phyloP scores from a whole-genome alignment of 2,329 filamentous ascomycete genomes.

The Colletotrichum sp. region DNA sequence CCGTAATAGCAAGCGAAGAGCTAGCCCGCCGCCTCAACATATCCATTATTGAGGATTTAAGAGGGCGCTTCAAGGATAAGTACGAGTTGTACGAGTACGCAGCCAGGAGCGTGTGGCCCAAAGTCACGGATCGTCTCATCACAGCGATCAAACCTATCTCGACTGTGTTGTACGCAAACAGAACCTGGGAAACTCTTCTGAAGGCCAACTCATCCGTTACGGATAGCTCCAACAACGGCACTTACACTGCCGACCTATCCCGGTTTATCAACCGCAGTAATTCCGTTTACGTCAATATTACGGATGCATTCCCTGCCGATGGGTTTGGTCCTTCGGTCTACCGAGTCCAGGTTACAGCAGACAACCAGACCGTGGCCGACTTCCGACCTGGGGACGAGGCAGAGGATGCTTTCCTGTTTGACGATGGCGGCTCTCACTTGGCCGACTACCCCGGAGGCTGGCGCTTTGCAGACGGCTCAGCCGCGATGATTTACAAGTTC shows the following conservation, averaged over 20 bases:
- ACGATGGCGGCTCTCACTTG: neutral
- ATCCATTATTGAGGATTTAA: neutral
- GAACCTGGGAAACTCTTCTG: neutral
- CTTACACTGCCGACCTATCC: neutral
- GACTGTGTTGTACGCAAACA: neutral
- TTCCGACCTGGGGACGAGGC: neutral
- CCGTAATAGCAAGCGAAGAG: neutral
- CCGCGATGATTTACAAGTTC: neutral
- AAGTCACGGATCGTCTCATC: neutral
- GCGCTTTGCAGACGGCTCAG: neutral
- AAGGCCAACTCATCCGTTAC: neutral
- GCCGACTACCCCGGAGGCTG: conserved; percentile 1
- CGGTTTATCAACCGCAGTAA: neutral
- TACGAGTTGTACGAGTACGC: neutral
- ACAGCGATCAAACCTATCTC: neutral
- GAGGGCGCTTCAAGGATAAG: neutral
- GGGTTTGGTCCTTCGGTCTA: neutral
- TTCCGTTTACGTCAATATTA: neutral
- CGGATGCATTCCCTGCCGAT: neutral
- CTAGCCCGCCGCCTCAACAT: neutral
- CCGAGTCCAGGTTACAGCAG: neutral
- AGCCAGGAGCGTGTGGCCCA: neutral
- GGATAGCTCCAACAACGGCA: neutral
- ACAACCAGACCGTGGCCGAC: neutral
- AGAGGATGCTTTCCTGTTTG: neutral